Evolutionary conservation across 164 flowering plant genomes (phyloP).

Genomic region (Vitis riparia): DNA sequence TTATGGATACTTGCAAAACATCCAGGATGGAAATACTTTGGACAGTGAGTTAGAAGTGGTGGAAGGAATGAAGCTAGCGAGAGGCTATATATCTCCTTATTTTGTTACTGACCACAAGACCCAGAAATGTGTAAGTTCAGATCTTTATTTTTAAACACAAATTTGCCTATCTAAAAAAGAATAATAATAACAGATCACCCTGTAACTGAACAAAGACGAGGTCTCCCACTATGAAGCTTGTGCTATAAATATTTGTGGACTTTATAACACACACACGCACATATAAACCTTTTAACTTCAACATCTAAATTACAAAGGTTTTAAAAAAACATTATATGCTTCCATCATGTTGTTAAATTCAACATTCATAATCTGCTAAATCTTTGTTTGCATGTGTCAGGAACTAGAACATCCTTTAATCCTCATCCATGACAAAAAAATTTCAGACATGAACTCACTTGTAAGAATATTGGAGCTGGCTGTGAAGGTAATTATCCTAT

Average conservation of each 20-base stretch:
- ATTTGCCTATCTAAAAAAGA: too few relatives aligned
- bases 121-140: constrained; percentile 77
- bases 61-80: constrained; percentile 90
- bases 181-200: too few relatives aligned
- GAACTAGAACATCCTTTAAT: constrained; percentile 82
- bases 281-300: neutral
- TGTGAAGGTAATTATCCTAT: constrained; percentile 37
- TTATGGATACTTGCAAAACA: constrained; percentile 5
- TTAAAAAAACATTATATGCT: neutral
- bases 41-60: constrained; percentile 80
- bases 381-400: constrained; percentile 39
- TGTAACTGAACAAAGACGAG: neutral
- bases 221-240: neutral
- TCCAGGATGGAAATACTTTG: constrained; percentile 82
- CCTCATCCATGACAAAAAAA: constrained; percentile 82
- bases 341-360: neutral
- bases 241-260: neutral
- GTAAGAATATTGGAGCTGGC: constrained; percentile 69
- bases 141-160: neutral
- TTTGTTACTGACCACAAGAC: constrained; percentile 72
- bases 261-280: too few relatives aligned
- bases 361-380: neutral
- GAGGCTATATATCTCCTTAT: constrained; percentile 89
- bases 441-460: constrained; percentile 58
- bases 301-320: neutral